Base-by-base conservation (phyloP, 441 rosid species). In the Euphorbia celastroides region DNA sequence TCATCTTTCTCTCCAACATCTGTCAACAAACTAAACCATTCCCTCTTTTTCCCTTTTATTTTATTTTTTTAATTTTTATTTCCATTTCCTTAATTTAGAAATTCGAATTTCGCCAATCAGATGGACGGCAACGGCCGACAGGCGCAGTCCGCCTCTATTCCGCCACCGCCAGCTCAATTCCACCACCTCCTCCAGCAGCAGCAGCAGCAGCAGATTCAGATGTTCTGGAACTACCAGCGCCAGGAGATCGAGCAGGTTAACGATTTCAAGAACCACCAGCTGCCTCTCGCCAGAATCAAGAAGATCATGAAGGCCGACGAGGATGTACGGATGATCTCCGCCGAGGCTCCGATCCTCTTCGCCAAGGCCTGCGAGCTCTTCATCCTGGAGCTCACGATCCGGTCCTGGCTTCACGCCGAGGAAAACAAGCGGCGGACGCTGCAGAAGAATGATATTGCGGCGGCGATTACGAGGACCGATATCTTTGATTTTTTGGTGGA, bases 231-330 rank as follows among this genome's bases (percentile, higher is more conserved):
- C 0, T 88, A 80, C 79, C 98, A 93, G 76, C 82, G 95, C 22
- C 85, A 89, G 50, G 98, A 93, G 72, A 89, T 93, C 82, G 96
- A 93, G 56, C 98, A 93, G 56, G 95, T 81, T 5, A 93, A 84
- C 74, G 96, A 93, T 68, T 93, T 93, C 82, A 93, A 91, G 79
- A 93, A 93, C 86, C 94, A 93, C 73, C 97, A 85, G 81, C 87
- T 93, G 38, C 98, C 98, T 8, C 87, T 93, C 27, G 97, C 98
- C 14, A 79, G 98, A 57, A 93, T 93, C 82, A 90, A 90, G 83
- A 93, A 88, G 85, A 93, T 93, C 78, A 93, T 93, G 98, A 90
- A 93, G 75, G 97, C 98, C 30, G 96, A 93, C 62, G 96, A 93
- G 71, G 98, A 93, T 68, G 98, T 93, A 30, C 97, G 97, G 61